Percentiles rank a stretch among this genome's conserved stretches.
phyloP scores from a whole-genome alignment of 192 early-diverging fungal genomes.

The Coemansia aciculifera region DNA sequence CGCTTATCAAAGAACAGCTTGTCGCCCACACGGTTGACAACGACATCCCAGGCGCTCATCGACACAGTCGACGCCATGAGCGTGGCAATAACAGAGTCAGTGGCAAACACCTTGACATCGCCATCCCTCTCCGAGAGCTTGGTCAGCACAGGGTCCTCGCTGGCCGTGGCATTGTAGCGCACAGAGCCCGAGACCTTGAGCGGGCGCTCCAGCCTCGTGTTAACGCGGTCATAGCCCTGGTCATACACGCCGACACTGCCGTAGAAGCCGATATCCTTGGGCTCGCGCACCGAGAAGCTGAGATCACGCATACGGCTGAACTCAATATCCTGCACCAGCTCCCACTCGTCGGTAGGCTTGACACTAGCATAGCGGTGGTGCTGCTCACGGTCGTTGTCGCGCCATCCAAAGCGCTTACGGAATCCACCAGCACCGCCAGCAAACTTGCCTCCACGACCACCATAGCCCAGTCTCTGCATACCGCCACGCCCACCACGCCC shows the following conservation, averaged over 20 bases:
- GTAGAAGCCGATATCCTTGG: conserved; percentile 79
- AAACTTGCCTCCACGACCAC: conserved; percentile 50
- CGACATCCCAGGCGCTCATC: conserved; percentile 95
- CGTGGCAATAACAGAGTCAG: conserved; percentile 84
- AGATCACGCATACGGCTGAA: conserved; percentile 84
- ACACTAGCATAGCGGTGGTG: conserved; percentile 84
- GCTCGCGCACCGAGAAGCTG: conserved; percentile 73
- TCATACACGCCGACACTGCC: conserved; percentile 77
- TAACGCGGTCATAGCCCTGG: conserved; percentile 82
- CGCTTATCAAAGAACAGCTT: conserved; percentile 93
- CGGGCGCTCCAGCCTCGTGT: conserved; percentile 73
- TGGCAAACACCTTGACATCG: conserved; percentile 77
- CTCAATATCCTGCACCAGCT: conserved; percentile 91
- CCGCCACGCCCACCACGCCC: conserved; percentile 37
- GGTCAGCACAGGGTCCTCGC: conserved; percentile 84
- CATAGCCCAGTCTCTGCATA: conserved; percentile 47
- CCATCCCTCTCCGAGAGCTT: conserved; percentile 42
- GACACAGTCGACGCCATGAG: conserved; percentile 92
- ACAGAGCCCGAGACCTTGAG: conserved; percentile 67
- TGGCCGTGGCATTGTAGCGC: conserved; percentile 76
- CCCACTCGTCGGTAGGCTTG: conserved; percentile 87
- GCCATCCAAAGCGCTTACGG: conserved; percentile 45
- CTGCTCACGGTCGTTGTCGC: conserved; percentile 60
- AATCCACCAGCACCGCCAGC: conserved; percentile 49
- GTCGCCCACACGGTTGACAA: conserved; percentile 79